Percentiles rank a stretch among this genome's conserved stretches.
phyloP scores from a whole-genome alignment of 345 rosid genomes.

The Ceriops tagal region DNA sequence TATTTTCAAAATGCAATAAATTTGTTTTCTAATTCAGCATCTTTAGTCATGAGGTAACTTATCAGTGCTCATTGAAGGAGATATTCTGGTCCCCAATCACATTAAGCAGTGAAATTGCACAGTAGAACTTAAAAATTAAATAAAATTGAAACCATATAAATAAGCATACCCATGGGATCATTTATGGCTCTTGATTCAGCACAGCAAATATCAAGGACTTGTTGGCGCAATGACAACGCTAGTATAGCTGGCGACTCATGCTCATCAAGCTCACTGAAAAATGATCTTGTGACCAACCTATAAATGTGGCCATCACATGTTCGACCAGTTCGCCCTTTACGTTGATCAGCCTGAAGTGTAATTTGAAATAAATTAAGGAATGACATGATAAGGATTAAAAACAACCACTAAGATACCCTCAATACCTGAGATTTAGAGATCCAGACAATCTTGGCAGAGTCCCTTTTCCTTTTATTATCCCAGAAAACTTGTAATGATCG shows the following conservation, averaged over 20 bases:
- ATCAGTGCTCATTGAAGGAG: not conserved
- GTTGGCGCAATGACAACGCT: constrained; percentile 74
- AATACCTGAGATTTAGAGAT: constrained; percentile 91
- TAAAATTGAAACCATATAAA: constrained; percentile 10
- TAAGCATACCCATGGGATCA: constrained; percentile 71
- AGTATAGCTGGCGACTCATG: constrained; percentile 69
- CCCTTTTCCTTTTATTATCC: constrained; percentile 58
- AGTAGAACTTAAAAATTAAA: not conserved
- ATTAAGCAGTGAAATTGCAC: constrained; percentile 10
- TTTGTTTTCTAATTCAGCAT: too few relatives aligned
- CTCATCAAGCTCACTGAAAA: constrained; percentile 62
- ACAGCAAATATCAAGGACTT: constrained; percentile 79
- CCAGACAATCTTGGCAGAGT: constrained; percentile 78
- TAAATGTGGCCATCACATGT: constrained; percentile 93
- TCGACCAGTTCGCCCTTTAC: constrained; percentile 93
- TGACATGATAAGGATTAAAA: constrained; percentile 4
- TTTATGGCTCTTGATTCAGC: constrained; percentile 74
- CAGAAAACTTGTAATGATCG: constrained; percentile 91
- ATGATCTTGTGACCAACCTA: constrained; percentile 77
- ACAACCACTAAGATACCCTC: not conserved
- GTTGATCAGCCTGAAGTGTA: constrained; percentile 79
- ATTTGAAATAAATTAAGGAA: constrained; percentile 14
- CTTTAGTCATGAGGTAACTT: too few relatives aligned
- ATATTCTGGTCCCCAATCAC: not conserved
- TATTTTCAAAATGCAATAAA: too few relatives aligned